phyloP scores from a whole-genome alignment of 75 land plant species.

The Cupressus sempervirens region DNA sequence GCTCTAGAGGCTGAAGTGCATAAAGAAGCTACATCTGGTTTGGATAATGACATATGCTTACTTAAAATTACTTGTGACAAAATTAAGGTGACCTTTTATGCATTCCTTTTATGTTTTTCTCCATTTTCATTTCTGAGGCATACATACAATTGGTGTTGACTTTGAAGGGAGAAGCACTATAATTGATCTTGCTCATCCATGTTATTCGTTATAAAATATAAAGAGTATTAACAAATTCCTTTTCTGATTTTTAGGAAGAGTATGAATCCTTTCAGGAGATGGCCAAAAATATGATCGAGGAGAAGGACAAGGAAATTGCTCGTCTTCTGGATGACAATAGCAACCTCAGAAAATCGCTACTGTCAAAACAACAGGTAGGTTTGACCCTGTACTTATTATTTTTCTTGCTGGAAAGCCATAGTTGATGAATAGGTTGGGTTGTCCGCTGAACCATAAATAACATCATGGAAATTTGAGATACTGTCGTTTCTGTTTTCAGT shows the following conservation, averaged over 20 bases:
- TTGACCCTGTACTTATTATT: background rate
- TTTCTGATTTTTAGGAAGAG: slow-evolving; percentile 57
- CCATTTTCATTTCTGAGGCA: background rate
- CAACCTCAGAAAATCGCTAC: slow-evolving; percentile 47
- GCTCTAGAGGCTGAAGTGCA: slow-evolving; percentile 40
- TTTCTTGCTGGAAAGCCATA: background rate
- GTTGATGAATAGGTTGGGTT: background rate
- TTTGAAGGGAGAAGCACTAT: background rate
- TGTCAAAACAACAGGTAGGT: slow-evolving; percentile 20
- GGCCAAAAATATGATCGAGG: slow-evolving; percentile 80
- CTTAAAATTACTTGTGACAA: slow-evolving; percentile 34
- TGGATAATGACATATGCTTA: slow-evolving; percentile 38
- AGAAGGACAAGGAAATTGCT: slow-evolving; percentile 79
- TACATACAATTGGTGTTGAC: background rate
- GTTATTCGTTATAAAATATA: background rate
- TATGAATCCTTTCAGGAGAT: slow-evolving; percentile 77
- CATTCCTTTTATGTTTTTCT: background rate
- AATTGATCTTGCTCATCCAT: background rate
- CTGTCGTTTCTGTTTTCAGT: background rate
- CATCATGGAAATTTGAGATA: background rate
- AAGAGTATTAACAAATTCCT: background rate
- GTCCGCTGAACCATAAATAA: background rate
- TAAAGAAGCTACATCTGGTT: slow-evolving; percentile 18
- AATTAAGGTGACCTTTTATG: slow-evolving; percentile 40
- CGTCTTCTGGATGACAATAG: slow-evolving; percentile 69